Percentiles rank a stretch among this genome's conserved stretches.
These are phyloP conservation scores for Candida corydali DNA, from an alignment of 805 yeast species.

Conservation along the genomic window DNA sequence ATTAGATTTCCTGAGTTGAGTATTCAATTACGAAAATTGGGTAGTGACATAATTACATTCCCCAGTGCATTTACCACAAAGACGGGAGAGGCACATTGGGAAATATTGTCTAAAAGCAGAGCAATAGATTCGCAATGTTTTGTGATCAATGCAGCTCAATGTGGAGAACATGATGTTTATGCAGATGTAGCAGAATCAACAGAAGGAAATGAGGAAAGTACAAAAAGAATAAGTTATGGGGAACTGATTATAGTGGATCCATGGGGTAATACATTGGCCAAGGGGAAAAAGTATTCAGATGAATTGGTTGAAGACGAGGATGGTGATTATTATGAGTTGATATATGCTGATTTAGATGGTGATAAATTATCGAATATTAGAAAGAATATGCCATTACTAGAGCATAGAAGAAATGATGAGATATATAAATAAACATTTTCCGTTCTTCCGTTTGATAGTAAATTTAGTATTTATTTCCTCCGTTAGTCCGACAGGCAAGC, in stretches of 20 bases:
- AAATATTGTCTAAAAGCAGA: constrained; percentile 68
- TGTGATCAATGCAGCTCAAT: constrained; percentile 86
- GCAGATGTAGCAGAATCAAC: constrained; percentile 13
- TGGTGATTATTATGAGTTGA: constrained; percentile 38
- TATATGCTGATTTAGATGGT: constrained; percentile 65
- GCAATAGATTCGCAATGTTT: constrained; percentile 87
- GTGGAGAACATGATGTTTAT: constrained; percentile 64
- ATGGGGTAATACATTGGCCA: constrained; percentile 76
- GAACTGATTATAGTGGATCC: constrained; percentile 87
- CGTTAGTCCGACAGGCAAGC: too few relatives aligned
- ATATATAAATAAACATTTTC: too few relatives aligned
- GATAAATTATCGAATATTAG: constrained; percentile 49
- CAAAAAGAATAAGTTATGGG: constrained; percentile 73
- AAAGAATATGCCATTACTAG: constrained; percentile 70
- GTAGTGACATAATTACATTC: constrained; percentile 74
- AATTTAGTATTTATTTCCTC: too few relatives aligned
- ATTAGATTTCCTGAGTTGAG: constrained; percentile 84
- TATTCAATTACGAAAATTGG: constrained; percentile 53
- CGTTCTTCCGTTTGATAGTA: too few relatives aligned
- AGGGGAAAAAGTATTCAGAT: constrained; percentile 31
- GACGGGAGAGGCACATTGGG: constrained; percentile 94
- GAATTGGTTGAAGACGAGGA: constrained; percentile 19
- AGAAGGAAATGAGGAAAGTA: constrained; percentile 9
- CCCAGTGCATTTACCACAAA: constrained; percentile 93
- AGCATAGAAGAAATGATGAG: constrained; percentile 62